Evolutionary conservation across 768 basidiomycete species (phyloP).

Genomic region (Tylopilus intermedius): DNA sequence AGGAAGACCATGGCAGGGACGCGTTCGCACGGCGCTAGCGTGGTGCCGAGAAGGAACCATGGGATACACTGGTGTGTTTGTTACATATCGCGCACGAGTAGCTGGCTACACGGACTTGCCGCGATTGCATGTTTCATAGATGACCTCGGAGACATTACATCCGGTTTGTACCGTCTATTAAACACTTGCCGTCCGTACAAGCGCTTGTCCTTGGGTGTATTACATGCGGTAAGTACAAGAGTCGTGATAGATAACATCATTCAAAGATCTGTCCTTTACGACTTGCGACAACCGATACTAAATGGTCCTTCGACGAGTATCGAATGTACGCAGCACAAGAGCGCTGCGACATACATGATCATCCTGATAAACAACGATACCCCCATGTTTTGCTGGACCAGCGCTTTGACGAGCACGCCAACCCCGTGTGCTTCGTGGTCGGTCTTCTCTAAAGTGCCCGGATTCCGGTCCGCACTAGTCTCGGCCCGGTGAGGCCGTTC

Average conservation of each 20-base stretch:
- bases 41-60: not conserved
- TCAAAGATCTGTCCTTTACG: not conserved
- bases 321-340: conserved; percentile 5
- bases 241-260: not conserved
- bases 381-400: conserved; percentile 12
- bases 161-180: conserved; percentile 2
- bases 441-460: not conserved
- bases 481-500: not conserved
- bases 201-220: not conserved
- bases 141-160: not conserved
- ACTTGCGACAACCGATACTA: no score
- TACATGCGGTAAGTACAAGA: not conserved
- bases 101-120: conserved; percentile 31
- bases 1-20: conserved; percentile 16
- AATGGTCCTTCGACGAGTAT: not conserved
- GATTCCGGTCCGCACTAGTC: not conserved
- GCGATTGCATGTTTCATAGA: not conserved
- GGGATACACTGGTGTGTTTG: conserved; percentile 1
- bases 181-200: no score
- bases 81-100: conserved; percentile 22
- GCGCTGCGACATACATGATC: not conserved
- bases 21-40: conserved; percentile 11
- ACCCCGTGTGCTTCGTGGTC: conserved; percentile 15
- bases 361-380: conserved; percentile 9
- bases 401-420: conserved; percentile 16